Percentiles rank a stretch among this genome's conserved stretches.
phyloP scores from a whole-genome alignment of 805 yeast genomes.

The Myxozyma udenii region DNA sequence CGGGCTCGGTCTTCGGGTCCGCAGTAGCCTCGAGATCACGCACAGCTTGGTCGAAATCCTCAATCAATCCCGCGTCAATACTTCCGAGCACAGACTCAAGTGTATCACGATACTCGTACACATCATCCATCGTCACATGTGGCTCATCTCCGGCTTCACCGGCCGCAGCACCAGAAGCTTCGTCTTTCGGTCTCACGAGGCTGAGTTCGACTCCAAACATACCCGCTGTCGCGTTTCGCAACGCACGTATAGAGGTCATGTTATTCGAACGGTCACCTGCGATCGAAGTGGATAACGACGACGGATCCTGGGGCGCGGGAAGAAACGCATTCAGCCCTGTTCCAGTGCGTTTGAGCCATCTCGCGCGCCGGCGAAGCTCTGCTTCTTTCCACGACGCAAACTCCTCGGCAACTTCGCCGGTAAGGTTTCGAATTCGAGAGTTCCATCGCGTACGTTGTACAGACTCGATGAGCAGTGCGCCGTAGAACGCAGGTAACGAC shows the following conservation, averaged over 20 bases:
- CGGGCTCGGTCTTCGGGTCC: neutral
- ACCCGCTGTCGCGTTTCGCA: constrained; percentile 23
- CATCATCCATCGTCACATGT: constrained; percentile 19
- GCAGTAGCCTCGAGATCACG: neutral
- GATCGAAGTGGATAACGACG: no score
- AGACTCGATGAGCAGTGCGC: constrained; percentile 39
- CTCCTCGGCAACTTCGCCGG: constrained; percentile 47
- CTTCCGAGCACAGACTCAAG: constrained; percentile 31
- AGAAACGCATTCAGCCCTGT: constrained; percentile 22
- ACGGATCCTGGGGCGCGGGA: neutral
- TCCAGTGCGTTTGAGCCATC: constrained; percentile 66
- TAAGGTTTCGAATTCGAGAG: constrained; percentile 23
- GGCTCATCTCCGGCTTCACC: neutral
- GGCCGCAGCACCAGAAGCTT: neutral
- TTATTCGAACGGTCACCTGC: constrained; percentile 4
- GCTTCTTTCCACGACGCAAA: constrained; percentile 54
- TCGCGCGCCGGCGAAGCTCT: constrained; percentile 53
- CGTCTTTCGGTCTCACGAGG: constrained; percentile 14
- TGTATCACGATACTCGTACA: constrained; percentile 30
- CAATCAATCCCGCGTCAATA: constrained; percentile 20
- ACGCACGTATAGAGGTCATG: constrained; percentile 10
- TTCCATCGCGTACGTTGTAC: constrained; percentile 38
- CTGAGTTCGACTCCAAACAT: constrained; percentile 31
- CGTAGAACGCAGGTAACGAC: constrained; percentile 41
- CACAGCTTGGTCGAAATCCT: constrained; percentile 23